These are phyloP conservation scores for Spergularia bocconei DNA, from an alignment of 148 eudicot genomes.

Conservation along the genomic window DNA sequence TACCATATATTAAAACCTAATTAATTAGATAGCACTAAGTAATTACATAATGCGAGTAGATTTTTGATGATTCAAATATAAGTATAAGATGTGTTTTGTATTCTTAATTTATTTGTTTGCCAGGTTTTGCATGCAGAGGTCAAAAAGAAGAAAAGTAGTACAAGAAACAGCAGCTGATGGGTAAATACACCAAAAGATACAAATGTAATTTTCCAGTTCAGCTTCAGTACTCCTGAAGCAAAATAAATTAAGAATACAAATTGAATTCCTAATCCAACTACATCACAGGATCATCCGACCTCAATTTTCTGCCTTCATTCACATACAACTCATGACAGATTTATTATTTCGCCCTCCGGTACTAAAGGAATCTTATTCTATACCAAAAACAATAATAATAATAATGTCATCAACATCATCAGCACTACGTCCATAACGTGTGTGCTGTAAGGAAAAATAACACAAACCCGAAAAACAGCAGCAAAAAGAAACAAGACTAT, in stretches of 20 bases:
- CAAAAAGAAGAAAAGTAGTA: no score
- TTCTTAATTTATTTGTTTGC: no score
- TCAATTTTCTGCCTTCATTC: conserved; percentile 21
- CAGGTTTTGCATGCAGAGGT: no score
- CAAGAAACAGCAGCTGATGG: neutral
- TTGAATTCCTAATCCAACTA: conserved; percentile 21
- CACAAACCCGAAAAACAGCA: conserved; percentile 15
- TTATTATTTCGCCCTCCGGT: conserved; percentile 20
- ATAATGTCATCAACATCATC: conserved; percentile 8
- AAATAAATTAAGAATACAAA: conserved; percentile 31
- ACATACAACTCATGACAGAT: conserved; percentile 20
- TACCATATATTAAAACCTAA: no score
- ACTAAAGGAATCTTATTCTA: conserved; percentile 21
- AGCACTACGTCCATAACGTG: conserved; percentile 4
- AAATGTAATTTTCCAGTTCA: conserved; percentile 7
- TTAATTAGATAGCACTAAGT: no score
- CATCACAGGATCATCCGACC: conserved; percentile 13
- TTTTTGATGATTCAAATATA: no score
- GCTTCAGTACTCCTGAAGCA: conserved; percentile 7
- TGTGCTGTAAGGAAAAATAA: conserved; percentile 14
- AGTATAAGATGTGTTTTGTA: no score
- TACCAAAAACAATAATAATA: conserved; percentile 19
- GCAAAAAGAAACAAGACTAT: conserved; percentile 21
- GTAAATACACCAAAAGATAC: conserved; percentile 1
- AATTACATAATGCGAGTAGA: no score